Evolutionary conservation across 2,329 filamentous ascomycete genomes (phyloP), one percentile per base, ranked within the genome.

Genomic region (Nemania sp.): DNA sequence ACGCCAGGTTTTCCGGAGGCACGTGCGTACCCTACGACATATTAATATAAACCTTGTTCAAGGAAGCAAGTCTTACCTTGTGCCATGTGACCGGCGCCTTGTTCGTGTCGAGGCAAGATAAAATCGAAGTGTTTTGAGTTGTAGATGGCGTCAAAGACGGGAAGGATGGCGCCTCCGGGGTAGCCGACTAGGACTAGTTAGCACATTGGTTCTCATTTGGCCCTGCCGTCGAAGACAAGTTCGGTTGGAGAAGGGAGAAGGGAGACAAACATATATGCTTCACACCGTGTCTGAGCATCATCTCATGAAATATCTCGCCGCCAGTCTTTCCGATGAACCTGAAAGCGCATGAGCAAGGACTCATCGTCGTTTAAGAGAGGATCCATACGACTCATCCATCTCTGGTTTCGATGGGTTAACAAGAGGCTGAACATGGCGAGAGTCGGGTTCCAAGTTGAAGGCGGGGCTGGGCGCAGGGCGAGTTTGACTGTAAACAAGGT

Each of bases 91-190:
- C 94, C 94, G 54, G 94, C 94, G 63, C 94, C 94, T 76, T 99
- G 94, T 77, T 97, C 94, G 76, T 99, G 94, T 74, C 90, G 86
- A 24, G 94, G 94, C 8, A 97, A 85, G 72, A 97, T 86, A 70
- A 99, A 97, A 60, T 97, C 87, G 77, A 97, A 96, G 75, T 97
- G 89, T 78, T 89, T 86, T 53, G 93, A 97, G 79, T 97, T 96
- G 82, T 96, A 96, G 71, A 99, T 97, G 68, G 94, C 94, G 73
- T 99, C 94, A 78, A 96, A 97, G 39, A 97, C 93, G 66, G 94
- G 94, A 31, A 97, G 86, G 75, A 97, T 97, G 62, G 94, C 92
- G 70, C 94, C 93, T 66, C 93, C 93, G 62, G 93, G 90, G 76
- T 97, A 97, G 59, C 89, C 89, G 68, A 92, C 86, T 90, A 60